Base-by-base conservation (phyloP, 768 basidiomycete genomes). In the Serendipita sp. region DNA sequence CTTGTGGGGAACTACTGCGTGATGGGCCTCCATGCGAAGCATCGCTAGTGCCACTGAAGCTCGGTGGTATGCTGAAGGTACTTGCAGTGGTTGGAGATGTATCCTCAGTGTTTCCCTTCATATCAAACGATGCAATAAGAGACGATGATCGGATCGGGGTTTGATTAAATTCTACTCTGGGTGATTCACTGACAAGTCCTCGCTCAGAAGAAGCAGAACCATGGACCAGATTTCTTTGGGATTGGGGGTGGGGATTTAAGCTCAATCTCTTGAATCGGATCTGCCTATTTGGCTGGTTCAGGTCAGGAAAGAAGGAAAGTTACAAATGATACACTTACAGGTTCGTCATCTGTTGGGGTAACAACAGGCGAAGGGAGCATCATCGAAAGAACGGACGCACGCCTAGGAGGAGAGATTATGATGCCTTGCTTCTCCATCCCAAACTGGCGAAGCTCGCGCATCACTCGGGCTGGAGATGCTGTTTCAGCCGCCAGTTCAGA, bases 341-440 rank as follows among this genome's bases (percentile, higher is more conserved):
- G 18, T 18, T 50, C 48, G 48, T 31, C 29, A 18, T 50, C 48
- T 18, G 29, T 31, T 50, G 48, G 48, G n/a, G 48, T 50, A 6
- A 40, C 5, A 31, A 50, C 48, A 31, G 48, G 48, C 8, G 18
- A 18, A 6, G 48, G 29, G 29, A 60, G 16, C 55, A 60, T 60
- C 55, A 60, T 60, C 27, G 55, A 60, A 60, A 60, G 55, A 27
- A 60, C 34, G 10, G 55, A 60, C 11, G 55, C 55, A n/a, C 55
- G 23, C 34, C 33, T 60, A 8, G 55, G 55, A n/a, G 55, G 34
- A 2, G 34, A 29, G 2, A 60, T 60, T 23, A 60, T 2, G 34
- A 60, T 36, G 23, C 23, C 23, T 34, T 23, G 34, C 23, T 60
- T 23, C 16, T 60, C 55, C 27, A 60, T 60, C 8, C 33, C 33